These are phyloP conservation scores for Phaffomyces thermotolerans DNA, from an alignment of 805 yeast species.

Conservation along the genomic window DNA sequence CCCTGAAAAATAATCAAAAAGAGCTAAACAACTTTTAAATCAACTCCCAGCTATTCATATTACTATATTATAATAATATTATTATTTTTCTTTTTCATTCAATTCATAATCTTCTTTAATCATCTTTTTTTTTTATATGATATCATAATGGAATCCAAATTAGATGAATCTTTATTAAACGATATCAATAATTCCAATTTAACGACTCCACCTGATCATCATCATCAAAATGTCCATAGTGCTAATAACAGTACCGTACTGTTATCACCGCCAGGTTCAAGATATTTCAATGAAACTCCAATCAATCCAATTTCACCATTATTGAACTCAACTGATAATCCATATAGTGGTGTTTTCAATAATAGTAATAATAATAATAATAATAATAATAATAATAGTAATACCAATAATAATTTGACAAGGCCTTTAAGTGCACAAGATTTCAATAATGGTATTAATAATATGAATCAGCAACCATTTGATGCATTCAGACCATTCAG, in stretches of 20 bases:
- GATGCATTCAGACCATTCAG: constrained; percentile 18
- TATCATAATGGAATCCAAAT: constrained; percentile 4
- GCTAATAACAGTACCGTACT: constrained; percentile 22
- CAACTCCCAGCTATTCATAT: too few species aligned
- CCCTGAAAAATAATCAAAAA: too few species aligned
- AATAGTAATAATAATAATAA: neutral
- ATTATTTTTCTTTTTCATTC: too few species aligned
- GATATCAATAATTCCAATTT: constrained; percentile 6
- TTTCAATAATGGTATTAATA: too few species aligned
- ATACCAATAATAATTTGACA: constrained; percentile 4
- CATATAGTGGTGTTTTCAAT: constrained; percentile 11
- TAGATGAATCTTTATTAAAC: constrained; percentile 8
- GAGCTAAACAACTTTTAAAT: too few species aligned
- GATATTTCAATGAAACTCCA: constrained; percentile 22
- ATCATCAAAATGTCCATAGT: neutral
- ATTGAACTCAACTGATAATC: constrained; percentile 15
- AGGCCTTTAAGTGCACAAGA: constrained; percentile 18
- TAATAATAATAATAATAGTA: neutral
- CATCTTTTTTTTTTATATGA: neutral
- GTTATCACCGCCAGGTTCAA: constrained; percentile 34
- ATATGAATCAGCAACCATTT: neutral
- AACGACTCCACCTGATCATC: neutral
- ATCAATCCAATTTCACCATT: constrained; percentile 22
- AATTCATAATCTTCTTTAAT: neutral
- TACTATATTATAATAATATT: too few species aligned